Evolutionary conservation across 2,329 filamentous ascomycete genomes (phyloP), one percentile per base, ranked within the genome.

Genomic region (Davidsoniella australis): DNA sequence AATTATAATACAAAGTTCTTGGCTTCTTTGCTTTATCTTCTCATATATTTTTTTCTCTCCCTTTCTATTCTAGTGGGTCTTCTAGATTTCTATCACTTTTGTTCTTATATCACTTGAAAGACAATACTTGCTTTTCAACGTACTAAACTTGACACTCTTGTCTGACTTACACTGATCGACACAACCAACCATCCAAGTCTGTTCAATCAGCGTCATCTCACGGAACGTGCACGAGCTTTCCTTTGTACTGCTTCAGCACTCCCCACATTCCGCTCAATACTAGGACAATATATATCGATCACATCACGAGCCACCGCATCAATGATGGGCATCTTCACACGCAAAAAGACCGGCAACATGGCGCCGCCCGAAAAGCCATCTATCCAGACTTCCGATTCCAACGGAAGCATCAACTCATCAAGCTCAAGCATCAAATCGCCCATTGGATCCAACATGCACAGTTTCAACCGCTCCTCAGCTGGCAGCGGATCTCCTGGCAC

Each of bases 401-500:
- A 68, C 56, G 65, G 67, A 54, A 75, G 71, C 58, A 60, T 76
- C 56, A 62, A 69, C 54, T 76, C 74, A 38, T 66, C 65, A 51
- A 63, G 62, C 43, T 75, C 72, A 29, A 71, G 68, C 58, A 61
- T 68, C 58, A 66, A 65, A 56, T 66, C 64, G 26, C 64, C 66
- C 26, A 57, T 58, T 33, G 54, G 56, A 50, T 61, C 59, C 54
- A 59, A 57, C 55, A 63, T 60, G 55, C 60, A 62, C 57, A 60
- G 60, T 54, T 58, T 67, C 57, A 73, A 73, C 59, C 71, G 73
- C 57, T 64, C 66, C 14, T 76, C 73, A 6, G 70, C 65, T 44
- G 64, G 66, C 49, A 76, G 71, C 55, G 65, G 65, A 48, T 62
- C 56, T 40, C 67, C 70, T 4, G 66, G 59, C 29, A 72, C 68